phyloP scores from a whole-genome alignment of 2,329 filamentous ascomycete genomes.

The Gnomoniopsis smithogilvyi region DNA sequence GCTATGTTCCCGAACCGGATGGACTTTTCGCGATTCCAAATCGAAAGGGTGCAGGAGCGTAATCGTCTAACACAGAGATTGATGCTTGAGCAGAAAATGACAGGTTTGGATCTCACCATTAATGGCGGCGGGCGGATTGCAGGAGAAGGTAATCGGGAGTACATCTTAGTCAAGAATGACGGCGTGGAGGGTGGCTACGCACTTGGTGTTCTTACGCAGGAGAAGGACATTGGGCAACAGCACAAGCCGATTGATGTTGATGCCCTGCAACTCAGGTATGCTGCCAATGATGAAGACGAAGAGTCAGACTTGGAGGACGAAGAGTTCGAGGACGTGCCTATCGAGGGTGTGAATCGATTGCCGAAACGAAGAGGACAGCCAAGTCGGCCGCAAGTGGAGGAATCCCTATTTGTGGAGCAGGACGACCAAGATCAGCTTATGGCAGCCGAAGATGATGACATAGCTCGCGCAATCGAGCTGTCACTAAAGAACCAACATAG shows the following conservation, averaged over 20 bases:
- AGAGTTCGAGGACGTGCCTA: conserved; percentile 89
- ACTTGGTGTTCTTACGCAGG: conserved; percentile 84
- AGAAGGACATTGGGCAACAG: conserved; percentile 73
- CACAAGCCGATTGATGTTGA: conserved; percentile 95
- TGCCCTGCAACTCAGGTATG: conserved; percentile 54
- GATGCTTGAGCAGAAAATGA: conserved; percentile 94
- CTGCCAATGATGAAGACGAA: conserved; percentile 53
- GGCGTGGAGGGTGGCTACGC: conserved; percentile 96
- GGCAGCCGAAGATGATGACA: conserved; percentile 53
- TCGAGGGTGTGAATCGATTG: conserved; percentile 82
- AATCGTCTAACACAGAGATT: conserved; percentile 93
- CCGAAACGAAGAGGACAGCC: conserved; percentile 49
- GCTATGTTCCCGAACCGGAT: conserved; percentile 97
- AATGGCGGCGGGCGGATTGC: conserved; percentile 66
- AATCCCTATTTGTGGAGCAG: conserved; percentile 42
- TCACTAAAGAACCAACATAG: conserved; percentile 68
- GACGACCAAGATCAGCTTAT: conserved; percentile 22
- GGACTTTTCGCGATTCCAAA: conserved; percentile 95
- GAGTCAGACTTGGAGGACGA: conserved; percentile 67
- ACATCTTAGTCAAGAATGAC: conserved; percentile 93
- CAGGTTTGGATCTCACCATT: conserved; percentile 68
- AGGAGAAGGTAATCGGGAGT: conserved; percentile 86
- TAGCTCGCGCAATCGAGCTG: conserved; percentile 78
- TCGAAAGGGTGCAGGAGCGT: conserved; percentile 86
- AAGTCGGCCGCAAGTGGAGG: conserved; percentile 20